Percentiles rank a stretch among this genome's conserved stretches.
Evolutionary conservation across 169 alveolate species (phyloP).

Genomic region (Cryptosporidium viatorum): DNA sequence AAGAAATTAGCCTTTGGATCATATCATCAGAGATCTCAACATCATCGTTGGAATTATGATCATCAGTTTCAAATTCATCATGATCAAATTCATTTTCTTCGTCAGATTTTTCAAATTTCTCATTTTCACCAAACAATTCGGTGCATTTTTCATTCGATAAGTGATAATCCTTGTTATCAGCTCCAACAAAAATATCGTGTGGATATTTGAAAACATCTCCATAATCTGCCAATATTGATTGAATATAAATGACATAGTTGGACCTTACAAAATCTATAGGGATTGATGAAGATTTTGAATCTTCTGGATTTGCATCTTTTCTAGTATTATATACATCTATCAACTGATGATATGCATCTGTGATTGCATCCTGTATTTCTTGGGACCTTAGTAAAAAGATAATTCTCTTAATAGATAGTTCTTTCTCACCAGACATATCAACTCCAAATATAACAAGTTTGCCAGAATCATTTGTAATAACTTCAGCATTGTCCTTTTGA

Average conservation of each 20-base stretch:
- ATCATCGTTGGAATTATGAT: slow-evolving; percentile 7
- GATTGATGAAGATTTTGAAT: slow-evolving; percentile 11
- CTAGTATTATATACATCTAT: slow-evolving; percentile 55
- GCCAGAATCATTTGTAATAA: background rate
- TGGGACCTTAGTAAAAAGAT: slow-evolving; percentile 21
- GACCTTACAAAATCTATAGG: slow-evolving; percentile 42
- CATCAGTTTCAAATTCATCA: slow-evolving; percentile 8
- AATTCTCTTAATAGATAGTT: slow-evolving; percentile 14
- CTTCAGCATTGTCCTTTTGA: slow-evolving; percentile 28
- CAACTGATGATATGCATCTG: slow-evolving; percentile 35
- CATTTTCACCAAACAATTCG: slow-evolving; percentile 36
- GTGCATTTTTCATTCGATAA: slow-evolving; percentile 43
- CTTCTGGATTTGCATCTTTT: slow-evolving; percentile 6
- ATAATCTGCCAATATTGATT: slow-evolving; percentile 45
- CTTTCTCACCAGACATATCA: slow-evolving; percentile 14
- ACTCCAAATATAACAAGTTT: slow-evolving; percentile 27
- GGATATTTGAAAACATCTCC: slow-evolving; percentile 72
- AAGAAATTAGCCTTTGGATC: slow-evolving; percentile 51
- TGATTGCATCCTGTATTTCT: slow-evolving; percentile 45
- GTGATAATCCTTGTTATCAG: slow-evolving; percentile 29
- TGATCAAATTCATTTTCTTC: slow-evolving; percentile 6
- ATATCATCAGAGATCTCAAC: slow-evolving; percentile 69
- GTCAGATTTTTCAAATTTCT: slow-evolving; percentile 18
- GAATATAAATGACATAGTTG: slow-evolving; percentile 44
- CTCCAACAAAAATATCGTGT: slow-evolving; percentile 49